phyloP scores from a whole-genome alignment of 1,284 basidiomycete genomes.

The Pseudozyma sp. region DNA sequence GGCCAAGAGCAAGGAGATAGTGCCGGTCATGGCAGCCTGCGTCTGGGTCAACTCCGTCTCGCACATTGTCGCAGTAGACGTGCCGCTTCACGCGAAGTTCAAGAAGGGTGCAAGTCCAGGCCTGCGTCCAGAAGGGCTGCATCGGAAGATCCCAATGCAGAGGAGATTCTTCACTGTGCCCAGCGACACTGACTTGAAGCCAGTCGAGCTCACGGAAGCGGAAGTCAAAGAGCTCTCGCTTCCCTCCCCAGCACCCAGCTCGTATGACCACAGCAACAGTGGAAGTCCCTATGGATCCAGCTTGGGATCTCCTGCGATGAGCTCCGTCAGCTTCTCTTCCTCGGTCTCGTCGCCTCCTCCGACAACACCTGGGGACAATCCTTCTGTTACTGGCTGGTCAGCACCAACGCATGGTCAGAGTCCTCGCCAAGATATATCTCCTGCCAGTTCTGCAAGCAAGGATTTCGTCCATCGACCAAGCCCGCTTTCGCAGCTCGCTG shows the following conservation, averaged over 20 bases:
- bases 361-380: slow-evolving; percentile 13
- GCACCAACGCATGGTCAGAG: slow-evolving; percentile 25
- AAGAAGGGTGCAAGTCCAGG: slow-evolving; percentile 32
- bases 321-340: slow-evolving; percentile 5
- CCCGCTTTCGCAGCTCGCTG: slow-evolving; percentile 39
- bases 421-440: slow-evolving; percentile 18
- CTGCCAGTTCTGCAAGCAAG: slow-evolving; percentile 19
- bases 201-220: slow-evolving; percentile 38
- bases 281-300: slow-evolving; percentile 7
- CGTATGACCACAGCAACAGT: not conserved
- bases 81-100: slow-evolving; percentile 47
- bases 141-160: slow-evolving; percentile 36
- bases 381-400: slow-evolving; percentile 25
- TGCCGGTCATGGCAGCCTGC: slow-evolving; percentile 57
- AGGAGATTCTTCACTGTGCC: slow-evolving; percentile 50
- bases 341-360: slow-evolving; percentile 11
- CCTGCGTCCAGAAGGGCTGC: slow-evolving; percentile 29
- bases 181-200: slow-evolving; percentile 39
- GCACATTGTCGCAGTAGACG: slow-evolving; percentile 39
- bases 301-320: slow-evolving; percentile 10
- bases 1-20: slow-evolving; percentile 38
- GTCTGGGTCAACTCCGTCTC: slow-evolving; percentile 54
- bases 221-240: slow-evolving; percentile 28
- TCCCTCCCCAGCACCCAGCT: not conserved
- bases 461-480: slow-evolving; percentile 37